A percentile compares a stretch with the other conserved stretches of the same genome.
phyloP scores from a whole-genome alignment of 2,329 filamentous ascomycete species.

The Talaromyces piceae region DNA sequence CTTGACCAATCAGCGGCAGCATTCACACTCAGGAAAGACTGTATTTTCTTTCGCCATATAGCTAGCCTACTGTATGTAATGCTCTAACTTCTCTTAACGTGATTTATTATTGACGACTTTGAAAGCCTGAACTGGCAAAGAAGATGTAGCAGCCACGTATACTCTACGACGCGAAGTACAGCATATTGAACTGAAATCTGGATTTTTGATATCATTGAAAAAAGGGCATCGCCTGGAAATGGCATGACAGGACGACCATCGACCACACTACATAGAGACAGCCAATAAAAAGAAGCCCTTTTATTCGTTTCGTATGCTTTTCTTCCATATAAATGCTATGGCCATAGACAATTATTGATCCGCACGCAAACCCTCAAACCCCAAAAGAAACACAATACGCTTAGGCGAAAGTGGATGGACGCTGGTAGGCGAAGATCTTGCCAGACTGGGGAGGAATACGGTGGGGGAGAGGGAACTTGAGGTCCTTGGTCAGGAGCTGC shows the following conservation, averaged over 20 bases:
- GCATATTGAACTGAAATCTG: conserved; percentile 7
- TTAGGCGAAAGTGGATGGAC: conserved; percentile 98
- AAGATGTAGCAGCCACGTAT: background rate
- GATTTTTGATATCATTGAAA: conserved; percentile 30
- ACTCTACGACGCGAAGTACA: background rate
- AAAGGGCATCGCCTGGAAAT: conserved; percentile 34
- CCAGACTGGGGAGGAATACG: conserved; percentile 73
- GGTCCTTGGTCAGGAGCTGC: conserved; percentile 89
- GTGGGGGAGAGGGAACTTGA: conserved; percentile 98
- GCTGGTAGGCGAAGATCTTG: conserved; percentile 84
- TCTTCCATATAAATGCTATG: conserved; percentile 36
- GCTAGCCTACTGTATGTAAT: too few relatives aligned
- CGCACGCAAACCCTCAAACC: conserved; percentile 32
- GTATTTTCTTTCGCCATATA: background rate
- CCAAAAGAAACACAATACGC: conserved; percentile 36
- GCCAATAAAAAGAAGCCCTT: conserved; percentile 30
- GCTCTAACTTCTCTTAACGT: too few relatives aligned
- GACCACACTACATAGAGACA: conserved; percentile 24
- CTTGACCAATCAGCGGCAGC: background rate
- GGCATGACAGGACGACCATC: conserved; percentile 31
- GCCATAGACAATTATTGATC: conserved; percentile 37
- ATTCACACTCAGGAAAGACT: background rate
- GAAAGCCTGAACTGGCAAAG: too few relatives aligned
- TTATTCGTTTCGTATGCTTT: conserved; percentile 24
- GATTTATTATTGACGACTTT: too few relatives aligned